phyloP scores from a whole-genome alignment of 805 yeast genomes.

The Candida silvicultrix region DNA sequence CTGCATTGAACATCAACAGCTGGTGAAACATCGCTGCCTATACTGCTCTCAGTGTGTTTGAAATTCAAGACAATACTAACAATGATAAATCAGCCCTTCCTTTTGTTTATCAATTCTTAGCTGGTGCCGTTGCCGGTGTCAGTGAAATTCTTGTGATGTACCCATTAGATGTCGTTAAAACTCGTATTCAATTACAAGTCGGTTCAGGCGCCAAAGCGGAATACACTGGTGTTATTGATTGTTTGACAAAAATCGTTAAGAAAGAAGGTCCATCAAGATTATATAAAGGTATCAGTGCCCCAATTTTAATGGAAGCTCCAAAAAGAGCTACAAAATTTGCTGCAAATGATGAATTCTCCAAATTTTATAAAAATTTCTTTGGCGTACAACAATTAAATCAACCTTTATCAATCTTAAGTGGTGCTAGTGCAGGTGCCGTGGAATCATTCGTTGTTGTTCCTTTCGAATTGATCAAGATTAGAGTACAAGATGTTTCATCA shows the following conservation, averaged over 20 bases:
- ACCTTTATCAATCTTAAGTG: slow-evolving; percentile 81
- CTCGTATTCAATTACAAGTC: slow-evolving; percentile 88
- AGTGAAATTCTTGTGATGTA: slow-evolving; percentile 94
- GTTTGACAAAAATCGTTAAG: slow-evolving; percentile 74
- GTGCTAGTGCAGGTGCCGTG: slow-evolving; percentile 98
- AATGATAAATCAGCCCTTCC: slow-evolving; percentile 58
- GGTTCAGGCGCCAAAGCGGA: slow-evolving; percentile 40
- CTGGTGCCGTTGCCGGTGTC: slow-evolving; percentile 96
- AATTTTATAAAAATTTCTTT: slow-evolving; percentile 65
- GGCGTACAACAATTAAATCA: slow-evolving; percentile 70
- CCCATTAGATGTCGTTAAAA: slow-evolving; percentile 95
- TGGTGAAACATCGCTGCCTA: no score
- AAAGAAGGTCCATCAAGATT: slow-evolving; percentile 80
- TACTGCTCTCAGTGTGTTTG: no score
- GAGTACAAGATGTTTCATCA: slow-evolving; percentile 84
- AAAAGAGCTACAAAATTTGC: slow-evolving; percentile 98
- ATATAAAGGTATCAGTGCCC: slow-evolving; percentile 93
- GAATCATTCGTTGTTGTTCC: slow-evolving; percentile 98
- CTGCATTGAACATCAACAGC: no score
- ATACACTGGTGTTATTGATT: slow-evolving; percentile 80
- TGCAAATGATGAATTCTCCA: slow-evolving; percentile 95
- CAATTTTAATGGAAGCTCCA: slow-evolving; percentile 98
- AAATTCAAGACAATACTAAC: background rate
- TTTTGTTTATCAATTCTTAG: slow-evolving; percentile 81
- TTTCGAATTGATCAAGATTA: slow-evolving; percentile 90